A percentile compares a stretch with the other conserved stretches of the same genome.
phyloP scores from a whole-genome alignment of 129 eudicot genomes.

The Cynara cardunculus region DNA sequence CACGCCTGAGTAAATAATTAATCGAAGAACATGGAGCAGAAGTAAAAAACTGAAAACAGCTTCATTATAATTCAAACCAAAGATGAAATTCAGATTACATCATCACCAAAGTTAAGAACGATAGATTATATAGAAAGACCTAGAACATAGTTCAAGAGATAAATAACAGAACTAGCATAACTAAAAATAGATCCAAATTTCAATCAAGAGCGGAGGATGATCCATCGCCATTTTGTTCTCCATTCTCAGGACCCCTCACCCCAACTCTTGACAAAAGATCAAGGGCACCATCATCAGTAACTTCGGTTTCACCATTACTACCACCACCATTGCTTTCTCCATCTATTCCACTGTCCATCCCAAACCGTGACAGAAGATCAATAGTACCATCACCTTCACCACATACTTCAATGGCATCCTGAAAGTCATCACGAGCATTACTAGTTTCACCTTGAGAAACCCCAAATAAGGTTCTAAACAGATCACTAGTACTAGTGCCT shows the following conservation, averaged over 20 bases:
- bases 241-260: neutral
- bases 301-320: neutral
- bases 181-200: neutral
- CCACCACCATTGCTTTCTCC: neutral
- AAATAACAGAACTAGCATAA: neutral
- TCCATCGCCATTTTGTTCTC: neutral
- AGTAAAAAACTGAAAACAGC: neutral
- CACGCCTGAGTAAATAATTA: neutral
- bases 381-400: constrained; percentile 17
- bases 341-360: constrained; percentile 8
- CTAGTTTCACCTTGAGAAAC: constrained; percentile 3
- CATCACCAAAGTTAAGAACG: neutral
- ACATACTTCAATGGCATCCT: neutral
- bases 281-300: neutral
- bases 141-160: neutral
- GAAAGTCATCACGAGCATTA: neutral
- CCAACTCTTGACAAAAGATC: constrained; percentile 8
- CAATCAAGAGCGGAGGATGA: neutral
- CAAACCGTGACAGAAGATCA: constrained; percentile 25
- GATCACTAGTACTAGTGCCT: neutral
- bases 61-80: neutral
- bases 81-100: neutral
- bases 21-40: neutral
- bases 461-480: neutral
- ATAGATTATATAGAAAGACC: neutral